A percentile compares a stretch with the other conserved stretches of the same genome.
phyloP scores from a whole-genome alignment of 225 moss, liverwort and hornwort species.

The Marchantia polymorpha region DNA sequence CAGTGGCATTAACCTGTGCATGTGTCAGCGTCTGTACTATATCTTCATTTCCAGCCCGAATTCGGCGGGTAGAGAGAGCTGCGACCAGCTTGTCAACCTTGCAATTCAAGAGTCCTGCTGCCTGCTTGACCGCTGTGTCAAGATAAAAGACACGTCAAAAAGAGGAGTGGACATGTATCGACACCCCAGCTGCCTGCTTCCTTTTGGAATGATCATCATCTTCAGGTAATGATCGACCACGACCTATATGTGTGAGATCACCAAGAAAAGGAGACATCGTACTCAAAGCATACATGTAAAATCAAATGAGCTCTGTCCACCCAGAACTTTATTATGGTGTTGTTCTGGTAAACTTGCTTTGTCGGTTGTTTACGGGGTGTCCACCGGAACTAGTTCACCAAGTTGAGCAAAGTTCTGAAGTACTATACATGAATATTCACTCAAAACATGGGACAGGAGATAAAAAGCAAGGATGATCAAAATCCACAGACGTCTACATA shows the following conservation, averaged over 20 bases:
- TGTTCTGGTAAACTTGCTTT: too few species aligned
- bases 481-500: neutral
- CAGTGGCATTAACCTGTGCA: slow-evolving; percentile 53
- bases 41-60: slow-evolving; percentile 93
- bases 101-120: slow-evolving; percentile 82
- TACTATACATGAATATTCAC: too few species aligned
- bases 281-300: too few species aligned
- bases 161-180: neutral
- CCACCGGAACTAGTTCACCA: too few species aligned
- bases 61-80: slow-evolving; percentile 83
- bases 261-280: too few species aligned
- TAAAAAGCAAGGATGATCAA: neutral
- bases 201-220: neutral
- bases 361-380: too few species aligned
- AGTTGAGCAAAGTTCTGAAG: too few species aligned
- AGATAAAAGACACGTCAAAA: neutral
- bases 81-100: slow-evolving; percentile 65
- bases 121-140: slow-evolving; percentile 64
- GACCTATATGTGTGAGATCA: too few species aligned
- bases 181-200: neutral
- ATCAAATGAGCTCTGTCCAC: too few species aligned
- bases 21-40: slow-evolving; percentile 82
- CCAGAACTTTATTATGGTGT: too few species aligned
- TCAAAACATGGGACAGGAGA: neutral
- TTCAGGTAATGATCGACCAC: too few species aligned